phyloP scores from a whole-genome alignment of 306 rosid species.

The Styphnolobium japonicum region DNA sequence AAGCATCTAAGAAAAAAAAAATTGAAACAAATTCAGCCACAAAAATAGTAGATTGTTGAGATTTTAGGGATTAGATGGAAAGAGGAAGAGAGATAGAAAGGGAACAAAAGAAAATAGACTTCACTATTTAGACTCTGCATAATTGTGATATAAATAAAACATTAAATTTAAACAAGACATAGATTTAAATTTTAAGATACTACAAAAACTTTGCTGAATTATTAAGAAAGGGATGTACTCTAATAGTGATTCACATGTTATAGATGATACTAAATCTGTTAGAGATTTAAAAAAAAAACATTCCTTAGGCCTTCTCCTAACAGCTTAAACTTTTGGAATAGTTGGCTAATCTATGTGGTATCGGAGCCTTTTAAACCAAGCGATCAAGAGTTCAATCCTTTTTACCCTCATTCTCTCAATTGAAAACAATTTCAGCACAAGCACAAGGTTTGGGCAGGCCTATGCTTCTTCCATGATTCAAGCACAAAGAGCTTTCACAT shows the following conservation, averaged over 20 bases:
- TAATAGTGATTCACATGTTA: neutral
- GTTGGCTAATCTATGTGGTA: neutral
- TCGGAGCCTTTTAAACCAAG: neutral
- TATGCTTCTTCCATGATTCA: neutral
- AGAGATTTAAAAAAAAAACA: neutral
- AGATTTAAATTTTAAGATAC: neutral
- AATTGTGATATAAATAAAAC: too few species aligned
- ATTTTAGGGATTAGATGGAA: too few species aligned
- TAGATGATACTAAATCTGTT: neutral
- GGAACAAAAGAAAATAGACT: too few species aligned
- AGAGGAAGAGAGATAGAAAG: too few species aligned
- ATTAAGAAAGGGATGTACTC: neutral
- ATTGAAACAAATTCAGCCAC: neutral
- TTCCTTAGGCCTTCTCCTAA: neutral
- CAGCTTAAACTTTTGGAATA: neutral
- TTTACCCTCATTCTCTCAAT: neutral
- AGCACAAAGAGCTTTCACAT: neutral
- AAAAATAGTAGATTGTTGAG: neutral
- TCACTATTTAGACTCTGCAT: too few species aligned
- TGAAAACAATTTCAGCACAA: neutral
- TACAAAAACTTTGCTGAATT: constrained; percentile 7
- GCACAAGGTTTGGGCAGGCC: neutral
- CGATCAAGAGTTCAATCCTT: neutral
- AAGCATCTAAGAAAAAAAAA: neutral
- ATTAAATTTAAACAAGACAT: neutral